Base-by-base conservation (phyloP, 2,329 filamentous ascomycete species). In the Epichloe brachyelytri region DNA sequence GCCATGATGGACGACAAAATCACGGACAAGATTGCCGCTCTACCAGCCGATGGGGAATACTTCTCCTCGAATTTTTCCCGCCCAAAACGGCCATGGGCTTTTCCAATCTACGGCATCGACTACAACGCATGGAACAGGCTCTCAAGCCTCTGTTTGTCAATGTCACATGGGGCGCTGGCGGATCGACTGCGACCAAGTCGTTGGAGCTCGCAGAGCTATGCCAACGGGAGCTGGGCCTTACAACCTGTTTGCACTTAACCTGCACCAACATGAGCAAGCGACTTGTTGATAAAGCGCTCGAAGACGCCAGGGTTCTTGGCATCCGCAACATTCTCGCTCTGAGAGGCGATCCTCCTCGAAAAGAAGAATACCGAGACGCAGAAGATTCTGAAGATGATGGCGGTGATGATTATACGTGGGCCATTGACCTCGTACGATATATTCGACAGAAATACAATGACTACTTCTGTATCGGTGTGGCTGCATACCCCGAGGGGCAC, bases 51-150 rank as follows among this genome's bases (percentile, higher is more conserved):
- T 68, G 79, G 80, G 57, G 82, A 79, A 65, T 97, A 93, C 75
- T 95, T 95, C 71, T 97, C 93, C 84, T 97, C 69, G 93, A 98
- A 72, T 98, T 98, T 80, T 98, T 98, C 73, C 93, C 93, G 58
- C 93, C 93, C 56, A 98, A 97, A 75, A 98, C 93, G 45, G 78
- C 85, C 55, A 95, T 95, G 83, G 93, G 93, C 57, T 94, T 93
- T 62, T 85, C 88, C 56, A 98, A 98, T 68, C 81, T 98, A 51
- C 86, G 91, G 65, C 86, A 87, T 57, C 89, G 93, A 64, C 81
- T 98, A 53, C 86, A 94, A 66, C 88, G 93, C 65, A 97, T 98
- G 93, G 83, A 93, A 47, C 82, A 88, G 57, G 90, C 88, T 14
- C 76, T 98, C 53, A 85, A 87, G 14, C 93, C 93, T 43, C 78